A percentile compares a stretch with the other conserved stretches of the same genome.
Evolutionary conservation across 148 eudicot species (phyloP).

Genomic region (Gaultheria prostrata): DNA sequence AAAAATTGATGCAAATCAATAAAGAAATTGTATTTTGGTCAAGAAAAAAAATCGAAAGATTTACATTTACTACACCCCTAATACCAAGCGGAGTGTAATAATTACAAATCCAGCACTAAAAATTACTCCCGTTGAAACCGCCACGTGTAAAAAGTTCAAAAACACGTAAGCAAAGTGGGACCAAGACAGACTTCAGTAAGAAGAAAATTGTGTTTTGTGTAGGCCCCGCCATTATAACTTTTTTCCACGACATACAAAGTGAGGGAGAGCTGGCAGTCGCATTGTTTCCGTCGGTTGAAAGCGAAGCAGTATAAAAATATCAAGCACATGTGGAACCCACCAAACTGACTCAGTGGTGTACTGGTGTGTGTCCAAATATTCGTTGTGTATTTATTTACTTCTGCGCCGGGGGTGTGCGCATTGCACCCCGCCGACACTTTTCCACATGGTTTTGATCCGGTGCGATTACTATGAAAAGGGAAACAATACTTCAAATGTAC

Average conservation of each 20-base stretch:
- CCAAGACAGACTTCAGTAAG: not conserved
- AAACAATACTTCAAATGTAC: too few species aligned
- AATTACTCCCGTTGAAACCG: not conserved
- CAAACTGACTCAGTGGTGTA: too few species aligned
- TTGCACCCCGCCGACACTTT: slow-evolving; percentile 12
- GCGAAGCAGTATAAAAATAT: not conserved
- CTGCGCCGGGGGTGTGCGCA: not conserved
- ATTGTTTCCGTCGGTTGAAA: slow-evolving; percentile 3
- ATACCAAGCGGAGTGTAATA: too few species aligned
- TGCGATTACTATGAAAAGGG: not conserved
- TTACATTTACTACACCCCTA: too few species aligned
- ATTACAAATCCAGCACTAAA: too few species aligned
- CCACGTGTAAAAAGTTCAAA: not conserved
- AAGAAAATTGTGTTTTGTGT: not conserved
- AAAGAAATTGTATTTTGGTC: too few species aligned
- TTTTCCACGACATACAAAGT: not conserved
- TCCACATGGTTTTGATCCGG: not conserved
- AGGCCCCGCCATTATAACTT: not conserved
- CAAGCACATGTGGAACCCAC: too few species aligned
- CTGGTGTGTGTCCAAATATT: too few species aligned
- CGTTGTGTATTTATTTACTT: not conserved
- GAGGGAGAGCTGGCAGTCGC: slow-evolving; percentile 4
- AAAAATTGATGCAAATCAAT: too few species aligned
- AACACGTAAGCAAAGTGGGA: not conserved
- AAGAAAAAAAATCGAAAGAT: too few species aligned